Conservation (phyloP, 306 rosid species). For the Ziziphus jujuba region DNA sequence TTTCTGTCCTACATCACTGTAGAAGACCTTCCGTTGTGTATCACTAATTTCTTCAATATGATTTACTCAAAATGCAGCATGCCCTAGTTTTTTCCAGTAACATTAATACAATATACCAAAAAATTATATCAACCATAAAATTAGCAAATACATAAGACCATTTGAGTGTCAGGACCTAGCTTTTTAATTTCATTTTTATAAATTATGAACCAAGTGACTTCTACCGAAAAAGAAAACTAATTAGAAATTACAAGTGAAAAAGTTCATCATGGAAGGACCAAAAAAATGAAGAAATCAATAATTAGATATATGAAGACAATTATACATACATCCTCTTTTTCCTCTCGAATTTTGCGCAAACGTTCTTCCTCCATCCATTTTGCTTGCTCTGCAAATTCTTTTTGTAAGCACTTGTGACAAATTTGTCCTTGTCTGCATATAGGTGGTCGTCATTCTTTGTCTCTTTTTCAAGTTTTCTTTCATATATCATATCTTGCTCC, state of each 20-base stretch:
- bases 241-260: not conserved
- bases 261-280: not conserved
- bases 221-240: too few relatives aligned
- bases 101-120: too few relatives aligned
- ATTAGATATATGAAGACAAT: not conserved
- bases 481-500: slow-evolving; percentile 69
- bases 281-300: not conserved
- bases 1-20: too few relatives aligned
- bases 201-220: too few relatives aligned
- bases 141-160: too few relatives aligned
- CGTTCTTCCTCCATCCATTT: slow-evolving; percentile 82
- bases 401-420: slow-evolving; percentile 76
- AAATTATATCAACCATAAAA: too few relatives aligned
- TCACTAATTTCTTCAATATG: too few relatives aligned
- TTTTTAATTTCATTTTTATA: too few relatives aligned
- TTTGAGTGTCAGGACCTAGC: too few relatives aligned
- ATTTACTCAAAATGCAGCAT: too few relatives aligned
- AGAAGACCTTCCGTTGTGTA: too few relatives aligned
- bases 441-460: slow-evolving; percentile 86
- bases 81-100: too few relatives aligned
- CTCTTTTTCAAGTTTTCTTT: slow-evolving; percentile 82
- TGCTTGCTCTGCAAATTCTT: slow-evolving; percentile 74
- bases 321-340: slow-evolving; percentile 74
- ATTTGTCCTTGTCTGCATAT: slow-evolving; percentile 80
- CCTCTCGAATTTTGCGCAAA: slow-evolving; percentile 63